A percentile compares a stretch with the other conserved stretches of the same genome.
phyloP scores from a whole-genome alignment of 306 rosid species.

The Lotus japonicus region DNA sequence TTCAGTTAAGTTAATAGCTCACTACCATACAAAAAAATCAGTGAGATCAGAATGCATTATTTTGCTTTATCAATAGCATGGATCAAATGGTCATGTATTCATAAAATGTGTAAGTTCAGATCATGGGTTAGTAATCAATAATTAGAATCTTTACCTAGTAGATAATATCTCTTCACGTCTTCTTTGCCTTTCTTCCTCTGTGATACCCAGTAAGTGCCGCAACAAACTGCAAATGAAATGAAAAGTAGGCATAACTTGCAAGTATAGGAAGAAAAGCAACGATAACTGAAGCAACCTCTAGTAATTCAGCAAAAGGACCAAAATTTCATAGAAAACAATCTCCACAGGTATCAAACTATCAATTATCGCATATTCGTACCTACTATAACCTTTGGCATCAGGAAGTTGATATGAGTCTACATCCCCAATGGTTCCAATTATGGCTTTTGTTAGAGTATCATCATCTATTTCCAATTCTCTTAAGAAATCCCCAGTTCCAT shows the following conservation, averaged over 20 bases:
- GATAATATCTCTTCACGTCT: conserved; percentile 90
- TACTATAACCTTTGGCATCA: conserved; percentile 98
- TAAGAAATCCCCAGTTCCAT: conserved; percentile 82
- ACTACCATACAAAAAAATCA: background rate
- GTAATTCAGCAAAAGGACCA: conserved; percentile 1
- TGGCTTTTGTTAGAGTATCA: conserved; percentile 75
- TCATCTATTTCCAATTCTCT: conserved; percentile 68
- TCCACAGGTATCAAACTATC: background rate
- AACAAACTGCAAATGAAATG: conserved; percentile 44
- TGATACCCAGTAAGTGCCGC: conserved; percentile 77
- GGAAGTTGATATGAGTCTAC: conserved; percentile 97
- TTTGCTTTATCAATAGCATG: background rate
- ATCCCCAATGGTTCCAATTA: conserved; percentile 97
- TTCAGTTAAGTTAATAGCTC: background rate
- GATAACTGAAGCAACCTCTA: background rate
- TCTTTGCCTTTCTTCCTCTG: conserved; percentile 83
- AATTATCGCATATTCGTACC: conserved; percentile 41
- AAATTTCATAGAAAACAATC: conserved; percentile 10
- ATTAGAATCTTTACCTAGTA: conserved; percentile 54
- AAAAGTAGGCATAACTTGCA: background rate
- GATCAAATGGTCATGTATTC: background rate
- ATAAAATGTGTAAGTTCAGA: background rate
- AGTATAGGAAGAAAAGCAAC: background rate
- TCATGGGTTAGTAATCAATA: background rate
- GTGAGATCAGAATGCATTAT: background rate